A percentile compares a stretch with the other conserved stretches of the same genome.
These are phyloP conservation scores for Leccinum ochraceum DNA, from an alignment of 768 basidiomycete genomes.

Conservation along the genomic window DNA sequence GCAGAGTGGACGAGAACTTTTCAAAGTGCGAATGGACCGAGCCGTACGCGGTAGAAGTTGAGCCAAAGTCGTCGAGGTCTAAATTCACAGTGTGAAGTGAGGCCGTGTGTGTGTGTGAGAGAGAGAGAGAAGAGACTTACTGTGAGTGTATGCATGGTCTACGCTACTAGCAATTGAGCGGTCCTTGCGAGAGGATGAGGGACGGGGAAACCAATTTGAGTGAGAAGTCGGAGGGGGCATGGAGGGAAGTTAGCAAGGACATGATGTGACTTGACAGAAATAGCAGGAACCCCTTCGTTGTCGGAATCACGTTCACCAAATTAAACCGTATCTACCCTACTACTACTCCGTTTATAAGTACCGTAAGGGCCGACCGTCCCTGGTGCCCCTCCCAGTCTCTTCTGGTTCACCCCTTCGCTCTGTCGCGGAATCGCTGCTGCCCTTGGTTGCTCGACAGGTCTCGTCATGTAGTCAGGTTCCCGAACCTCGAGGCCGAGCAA, in stretches of 20 bases:
- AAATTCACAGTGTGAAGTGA: background rate
- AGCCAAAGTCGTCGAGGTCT: conserved; percentile 23
- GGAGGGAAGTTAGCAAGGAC: conserved; percentile 13
- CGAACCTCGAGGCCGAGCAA: conserved; percentile 56
- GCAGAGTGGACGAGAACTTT: conserved; percentile 8
- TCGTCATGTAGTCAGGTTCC: conserved; percentile 16
- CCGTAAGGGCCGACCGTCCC: conserved; percentile 46
- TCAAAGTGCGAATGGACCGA: conserved; percentile 10
- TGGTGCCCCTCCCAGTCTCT: conserved; percentile 35
- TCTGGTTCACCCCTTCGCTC: conserved; percentile 18
- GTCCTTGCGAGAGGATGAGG: conserved; percentile 1
- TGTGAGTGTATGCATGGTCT: background rate
- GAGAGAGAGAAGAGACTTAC: conserved; percentile 1
- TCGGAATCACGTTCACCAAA: background rate
- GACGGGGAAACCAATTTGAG: conserved; percentile 22
- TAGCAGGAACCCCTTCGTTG: conserved; percentile 18
- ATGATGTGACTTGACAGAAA: conserved; percentile 6
- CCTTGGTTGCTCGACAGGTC: conserved; percentile 15
- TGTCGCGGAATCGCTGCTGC: conserved; percentile 14
- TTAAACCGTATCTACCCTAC: conserved; percentile 16
- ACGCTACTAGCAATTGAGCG: no score
- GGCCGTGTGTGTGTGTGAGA: background rate
- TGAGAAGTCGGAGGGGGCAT: background rate
- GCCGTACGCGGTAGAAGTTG: conserved; percentile 18
- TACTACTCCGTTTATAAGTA: conserved; percentile 39